phyloP scores from a whole-genome alignment of 768 basidiomycete genomes.

The Cystofilobasidium bisporidii region DNA sequence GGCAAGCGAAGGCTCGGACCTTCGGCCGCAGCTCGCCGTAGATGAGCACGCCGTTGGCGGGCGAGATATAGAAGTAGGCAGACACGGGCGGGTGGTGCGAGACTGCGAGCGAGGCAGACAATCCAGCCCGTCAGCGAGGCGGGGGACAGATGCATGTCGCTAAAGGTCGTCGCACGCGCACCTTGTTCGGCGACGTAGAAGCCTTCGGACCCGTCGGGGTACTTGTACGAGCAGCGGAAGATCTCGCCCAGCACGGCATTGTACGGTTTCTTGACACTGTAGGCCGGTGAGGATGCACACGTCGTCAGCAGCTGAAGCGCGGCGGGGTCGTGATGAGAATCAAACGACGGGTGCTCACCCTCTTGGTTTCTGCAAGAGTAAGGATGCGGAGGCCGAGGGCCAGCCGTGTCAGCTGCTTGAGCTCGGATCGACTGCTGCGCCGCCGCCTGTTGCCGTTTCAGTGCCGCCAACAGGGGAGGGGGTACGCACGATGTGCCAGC shows the following conservation, averaged over 20 bases:
- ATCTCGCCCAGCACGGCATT: conserved; percentile 97
- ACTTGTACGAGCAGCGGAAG: conserved; percentile 91
- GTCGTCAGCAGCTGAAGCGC: too few species aligned
- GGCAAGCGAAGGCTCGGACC: conserved; percentile 21
- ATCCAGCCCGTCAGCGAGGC: background rate
- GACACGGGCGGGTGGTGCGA: conserved; percentile 84
- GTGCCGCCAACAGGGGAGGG: too few species aligned
- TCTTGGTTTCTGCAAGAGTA: conserved; percentile 57
- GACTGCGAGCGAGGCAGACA: conserved; percentile 45
- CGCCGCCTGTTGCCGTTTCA: too few species aligned
- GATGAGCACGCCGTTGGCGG: conserved; percentile 74
- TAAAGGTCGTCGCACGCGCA: conserved; percentile 38
- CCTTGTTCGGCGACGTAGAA: conserved; percentile 97
- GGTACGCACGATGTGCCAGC: conserved; percentile 73
- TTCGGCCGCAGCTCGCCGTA: conserved; percentile 91
- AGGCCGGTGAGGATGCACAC: background rate
- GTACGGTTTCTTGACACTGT: conserved; percentile 92
- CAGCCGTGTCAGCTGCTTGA: too few species aligned
- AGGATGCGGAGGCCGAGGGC: background rate
- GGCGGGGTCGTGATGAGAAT: too few species aligned
- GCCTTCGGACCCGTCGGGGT: conserved; percentile 79
- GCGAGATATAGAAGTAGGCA: conserved; percentile 92
- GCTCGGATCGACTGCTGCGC: too few species aligned
- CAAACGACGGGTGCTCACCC: conserved; percentile 49
- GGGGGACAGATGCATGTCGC: background rate